These are phyloP conservation scores for Yarrowia phangngaensis DNA, from an alignment of 805 yeast genomes.

Conservation along the genomic window DNA sequence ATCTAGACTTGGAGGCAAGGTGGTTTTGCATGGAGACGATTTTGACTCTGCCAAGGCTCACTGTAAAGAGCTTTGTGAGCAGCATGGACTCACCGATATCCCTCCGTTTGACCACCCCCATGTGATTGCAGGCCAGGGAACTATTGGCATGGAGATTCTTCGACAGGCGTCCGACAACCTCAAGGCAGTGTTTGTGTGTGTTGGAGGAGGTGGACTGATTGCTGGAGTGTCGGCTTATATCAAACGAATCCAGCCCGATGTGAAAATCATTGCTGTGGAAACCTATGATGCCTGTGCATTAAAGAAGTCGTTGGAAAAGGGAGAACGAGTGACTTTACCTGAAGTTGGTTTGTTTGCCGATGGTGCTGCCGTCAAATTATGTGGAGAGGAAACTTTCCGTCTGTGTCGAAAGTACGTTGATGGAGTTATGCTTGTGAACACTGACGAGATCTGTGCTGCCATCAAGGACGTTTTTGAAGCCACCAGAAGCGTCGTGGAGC, in stretches of 20 bases:
- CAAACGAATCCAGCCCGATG: slow-evolving; percentile 96
- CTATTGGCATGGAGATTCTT: slow-evolving; percentile 87
- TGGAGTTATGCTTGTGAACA: slow-evolving; percentile 76
- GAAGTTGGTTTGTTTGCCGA: slow-evolving; percentile 97
- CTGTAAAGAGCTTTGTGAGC: slow-evolving; percentile 65
- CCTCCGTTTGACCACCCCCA: slow-evolving; percentile 99
- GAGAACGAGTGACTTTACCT: slow-evolving; percentile 53
- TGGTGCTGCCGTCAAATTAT: slow-evolving; percentile 90
- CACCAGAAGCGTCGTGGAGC: slow-evolving; percentile 89
- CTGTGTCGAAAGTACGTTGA: slow-evolving; percentile 76
- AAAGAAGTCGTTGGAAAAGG: slow-evolving; percentile 58
- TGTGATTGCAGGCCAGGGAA: slow-evolving; percentile 98
- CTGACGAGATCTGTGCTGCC: slow-evolving; percentile 96
- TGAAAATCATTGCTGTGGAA: slow-evolving; percentile 92
- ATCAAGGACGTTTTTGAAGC: slow-evolving; percentile 95
- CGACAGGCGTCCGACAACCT: slow-evolving; percentile 80
- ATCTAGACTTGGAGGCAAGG: slow-evolving; percentile 87
- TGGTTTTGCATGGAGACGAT: slow-evolving; percentile 88
- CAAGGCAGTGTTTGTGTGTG: slow-evolving; percentile 83
- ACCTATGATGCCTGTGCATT: slow-evolving; percentile 95
- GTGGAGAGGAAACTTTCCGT: slow-evolving; percentile 90
- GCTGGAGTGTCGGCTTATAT: slow-evolving; percentile 88
- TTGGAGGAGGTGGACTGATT: slow-evolving; percentile 96
- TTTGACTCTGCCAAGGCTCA: slow-evolving; percentile 94
- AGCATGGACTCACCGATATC: slow-evolving; percentile 75